Evolutionary conservation across 805 yeast genomes (phyloP), one percentile per base, ranked within the genome.

Genomic region (Metschnikowia henanensis): DNA sequence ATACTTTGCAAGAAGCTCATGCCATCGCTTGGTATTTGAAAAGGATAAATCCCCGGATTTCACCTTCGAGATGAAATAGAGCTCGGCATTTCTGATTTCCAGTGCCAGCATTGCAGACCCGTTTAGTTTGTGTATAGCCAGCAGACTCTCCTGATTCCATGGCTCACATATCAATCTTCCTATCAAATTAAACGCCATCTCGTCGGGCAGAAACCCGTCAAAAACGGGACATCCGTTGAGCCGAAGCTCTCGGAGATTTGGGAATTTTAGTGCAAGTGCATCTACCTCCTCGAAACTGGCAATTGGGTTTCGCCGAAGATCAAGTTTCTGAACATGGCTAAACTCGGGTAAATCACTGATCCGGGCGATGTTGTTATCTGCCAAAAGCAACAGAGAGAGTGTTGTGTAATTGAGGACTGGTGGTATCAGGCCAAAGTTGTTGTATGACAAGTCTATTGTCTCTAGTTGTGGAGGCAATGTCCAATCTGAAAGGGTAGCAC

Each of bases 21-120:
- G 33, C 84, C 85, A 83, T 22, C 76, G 57, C 16, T 26, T n/a
- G 3, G 51, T 21, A 19, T 43, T 43, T 31, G 62, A 51, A 32
- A 52, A 53, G 1, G 34, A 18, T 30, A 58, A 52, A 5, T 61
- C 57, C 1, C 61, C 61, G 15, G 46, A 46, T n/a, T 54, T 57
- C 0, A 85, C 77, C 47, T 72, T 72, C 5, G 81, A 70, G 22
- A 85, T 65, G 47, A 85, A 81, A 56, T 76, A 87, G 4, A 86
- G 58, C 58, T 89, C 96, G 1, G 87, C 84, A 50, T 83, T 85
- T 5, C 46, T 51, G 15, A 89, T 68, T 37, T 81, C 85, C 2
- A 62, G 70, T 0, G 35, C 43, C 3, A 66, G 56, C 7, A 87
- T 63, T 0, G 29, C 39, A 0, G 81, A 72, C 1, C 96, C 95